Base-by-base conservation (phyloP, 768 basidiomycete genomes). In the Jaapia argillacea region DNA sequence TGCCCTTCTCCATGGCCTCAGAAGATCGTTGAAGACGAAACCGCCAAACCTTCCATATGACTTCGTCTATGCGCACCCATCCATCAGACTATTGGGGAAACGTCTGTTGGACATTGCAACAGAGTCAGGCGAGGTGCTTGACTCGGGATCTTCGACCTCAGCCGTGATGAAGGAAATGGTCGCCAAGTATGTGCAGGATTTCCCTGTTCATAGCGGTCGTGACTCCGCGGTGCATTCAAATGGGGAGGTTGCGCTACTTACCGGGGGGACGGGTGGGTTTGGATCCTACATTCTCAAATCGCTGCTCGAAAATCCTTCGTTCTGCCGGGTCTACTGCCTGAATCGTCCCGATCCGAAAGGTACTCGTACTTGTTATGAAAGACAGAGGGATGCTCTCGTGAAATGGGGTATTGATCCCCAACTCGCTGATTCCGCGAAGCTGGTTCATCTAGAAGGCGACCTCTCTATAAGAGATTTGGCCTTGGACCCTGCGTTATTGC, bases 21-120 rank as follows among this genome's bases (percentile, higher is more conserved):
- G 37, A n/a, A 33, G 18, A 23, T 37, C 7, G 3, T 16, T 28
- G 20, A 23, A 40, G 5, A n/a, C 37, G 6, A 24, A 37, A 21
- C 10, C 44, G 3, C 45, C 7, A 21, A 7, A 38, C 37, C 7
- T 22, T 21, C 21, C 37, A 6, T 47, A 51, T 6, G 55, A 55
- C 38, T 46, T 67, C 42, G 61, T 75, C 3, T 64, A 62, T 31
- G 53, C 57, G 18, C 54, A 69, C 22, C 71, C 72, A 2, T 67
- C 67, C 1, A 62, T 72, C 16, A 52, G 53, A 33, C 41, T 54
- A 5, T 56, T 56, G 41, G 24, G 45, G 46, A 14, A 24, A 3
- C 51, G 49, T 50, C 47, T 13, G 27, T 45, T 18, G 48, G 47
- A 12, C 56, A 58, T 36, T 28, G 24, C 57, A 60, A n/a, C n/a